These are phyloP conservation scores for Elaeis guineensis DNA, from an alignment of 176 grass and related monocot genomes.

Conservation along the genomic window DNA sequence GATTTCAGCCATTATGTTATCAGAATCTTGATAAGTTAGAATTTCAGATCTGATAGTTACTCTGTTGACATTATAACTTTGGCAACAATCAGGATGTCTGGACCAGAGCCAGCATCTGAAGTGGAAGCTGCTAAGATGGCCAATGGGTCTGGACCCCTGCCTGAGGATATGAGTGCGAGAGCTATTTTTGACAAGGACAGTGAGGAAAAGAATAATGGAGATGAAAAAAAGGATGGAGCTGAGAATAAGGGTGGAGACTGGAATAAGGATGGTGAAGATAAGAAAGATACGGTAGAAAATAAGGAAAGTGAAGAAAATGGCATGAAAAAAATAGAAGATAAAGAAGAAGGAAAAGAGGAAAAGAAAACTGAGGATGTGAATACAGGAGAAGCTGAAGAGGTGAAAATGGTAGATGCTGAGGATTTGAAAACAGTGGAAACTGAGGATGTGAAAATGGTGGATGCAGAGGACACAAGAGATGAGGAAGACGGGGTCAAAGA, in stretches of 20 bases:
- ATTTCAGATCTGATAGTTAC: too few relatives aligned
- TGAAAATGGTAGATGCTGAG: slow-evolving; percentile 5
- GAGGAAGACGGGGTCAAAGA: not conserved
- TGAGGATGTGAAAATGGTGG: slow-evolving; percentile 18
- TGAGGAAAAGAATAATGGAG: slow-evolving; percentile 8
- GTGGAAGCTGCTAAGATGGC: slow-evolving; percentile 26
- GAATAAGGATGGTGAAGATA: slow-evolving; percentile 12
- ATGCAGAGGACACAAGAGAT: not conserved
- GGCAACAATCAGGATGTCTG: slow-evolving; percentile 7
- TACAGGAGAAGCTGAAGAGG: not conserved
- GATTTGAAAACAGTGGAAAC: slow-evolving; percentile 32
- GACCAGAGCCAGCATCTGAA: slow-evolving; percentile 19
- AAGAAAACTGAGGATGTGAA: not conserved
- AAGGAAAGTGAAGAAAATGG: slow-evolving; percentile 31
- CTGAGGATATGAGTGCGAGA: slow-evolving; percentile 15
- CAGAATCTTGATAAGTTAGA: too few relatives aligned
- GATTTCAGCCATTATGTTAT: too few relatives aligned
- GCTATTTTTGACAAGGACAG: slow-evolving; percentile 8
- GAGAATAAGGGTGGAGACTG: too few relatives aligned
- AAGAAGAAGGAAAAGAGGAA: not conserved
- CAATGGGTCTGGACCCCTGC: slow-evolving; percentile 27
- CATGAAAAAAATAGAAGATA: slow-evolving; percentile 4
- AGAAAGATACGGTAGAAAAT: not conserved
- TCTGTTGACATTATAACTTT: too few relatives aligned
- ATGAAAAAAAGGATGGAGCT: not conserved